Percentiles rank a stretch among this genome's conserved stretches.
phyloP scores from a whole-genome alignment of 805 yeast genomes.

The Candida maesae region DNA sequence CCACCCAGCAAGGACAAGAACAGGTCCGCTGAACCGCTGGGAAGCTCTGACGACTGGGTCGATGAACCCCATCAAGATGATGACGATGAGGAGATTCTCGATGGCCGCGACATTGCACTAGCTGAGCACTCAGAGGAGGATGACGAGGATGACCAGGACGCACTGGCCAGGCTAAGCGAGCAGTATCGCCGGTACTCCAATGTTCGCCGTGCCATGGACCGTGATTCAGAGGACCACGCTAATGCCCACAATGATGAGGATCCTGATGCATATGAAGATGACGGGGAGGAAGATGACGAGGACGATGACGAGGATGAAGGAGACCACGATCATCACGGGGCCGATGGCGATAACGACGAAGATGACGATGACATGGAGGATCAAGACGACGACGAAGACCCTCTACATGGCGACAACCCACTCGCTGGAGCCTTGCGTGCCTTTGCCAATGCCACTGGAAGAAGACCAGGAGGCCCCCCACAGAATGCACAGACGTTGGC shows the following conservation, averaged over 20 bases:
- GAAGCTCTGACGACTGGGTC: constrained; percentile 5
- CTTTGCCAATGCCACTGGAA: constrained; percentile 20
- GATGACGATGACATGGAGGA: constrained; percentile 25
- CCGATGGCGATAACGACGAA: constrained; percentile 24
- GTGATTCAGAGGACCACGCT: too few species aligned
- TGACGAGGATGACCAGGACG: constrained; percentile 28
- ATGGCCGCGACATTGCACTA: constrained; percentile 14
- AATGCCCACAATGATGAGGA: constrained; percentile 24
- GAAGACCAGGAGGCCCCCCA: constrained; percentile 20
- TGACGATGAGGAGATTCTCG: constrained; percentile 5
- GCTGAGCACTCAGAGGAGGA: constrained; percentile 28
- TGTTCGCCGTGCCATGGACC: constrained; percentile 15
- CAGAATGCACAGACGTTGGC: constrained; percentile 13
- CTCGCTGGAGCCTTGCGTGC: constrained; percentile 28
- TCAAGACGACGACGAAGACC: constrained; percentile 18
- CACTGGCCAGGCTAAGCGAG: constrained; percentile 38
- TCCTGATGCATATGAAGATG: too few species aligned
- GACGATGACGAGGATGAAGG: constrained; percentile 25
- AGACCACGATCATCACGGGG: too few species aligned
- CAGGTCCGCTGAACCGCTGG: background rate
- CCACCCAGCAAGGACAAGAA: background rate
- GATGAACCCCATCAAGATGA: constrained; percentile 3
- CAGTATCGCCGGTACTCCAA: constrained; percentile 35
- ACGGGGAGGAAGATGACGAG: constrained; percentile 24
- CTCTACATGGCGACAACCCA: too few species aligned